Percentiles rank a stretch among this genome's conserved stretches.
phyloP scores from a whole-genome alignment of 441 rosid genomes.

The Pelargonium citronellum region DNA sequence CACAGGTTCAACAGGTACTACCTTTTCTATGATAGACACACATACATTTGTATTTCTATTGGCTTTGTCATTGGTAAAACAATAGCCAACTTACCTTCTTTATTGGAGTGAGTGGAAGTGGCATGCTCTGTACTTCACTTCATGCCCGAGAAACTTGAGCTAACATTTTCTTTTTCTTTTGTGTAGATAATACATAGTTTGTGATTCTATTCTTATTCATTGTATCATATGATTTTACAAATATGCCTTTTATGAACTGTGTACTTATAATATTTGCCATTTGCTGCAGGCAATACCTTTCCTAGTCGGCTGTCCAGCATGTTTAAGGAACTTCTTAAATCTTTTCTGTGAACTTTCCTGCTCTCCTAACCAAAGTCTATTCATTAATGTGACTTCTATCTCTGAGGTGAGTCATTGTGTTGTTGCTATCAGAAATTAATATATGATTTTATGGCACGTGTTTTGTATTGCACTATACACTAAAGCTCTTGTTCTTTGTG shows the following conservation, averaged over 20 bases:
- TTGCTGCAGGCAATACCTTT: slow-evolving; percentile 60
- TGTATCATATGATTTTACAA: slow-evolving; percentile 6
- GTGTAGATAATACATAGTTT: not conserved
- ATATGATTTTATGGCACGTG: not conserved
- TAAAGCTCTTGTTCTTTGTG: not conserved
- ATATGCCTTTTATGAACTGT: slow-evolving; percentile 10
- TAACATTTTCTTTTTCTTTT: not conserved
- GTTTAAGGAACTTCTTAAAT: slow-evolving; percentile 68
- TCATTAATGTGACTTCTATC: slow-evolving; percentile 61
- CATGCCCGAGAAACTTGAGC: too few relatives aligned
- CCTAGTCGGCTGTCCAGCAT: slow-evolving; percentile 76
- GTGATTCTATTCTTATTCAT: slow-evolving; percentile 6
- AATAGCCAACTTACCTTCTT: not conserved
- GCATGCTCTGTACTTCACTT: not conserved
- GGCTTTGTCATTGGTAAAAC: not conserved
- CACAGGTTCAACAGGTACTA: slow-evolving; percentile 68
- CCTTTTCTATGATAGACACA: not conserved
- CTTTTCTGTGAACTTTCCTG: slow-evolving; percentile 69
- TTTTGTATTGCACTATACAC: not conserved
- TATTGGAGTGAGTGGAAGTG: not conserved
- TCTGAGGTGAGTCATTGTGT: slow-evolving; percentile 41
- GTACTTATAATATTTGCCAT: slow-evolving; percentile 7
- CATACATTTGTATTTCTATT: not conserved
- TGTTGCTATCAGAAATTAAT: slow-evolving; percentile 8
- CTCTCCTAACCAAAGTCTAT: slow-evolving; percentile 65